Conservation (phyloP, 2,329 filamentous ascomycete genomes). For the Clarireedia homoeocarpa region DNA sequence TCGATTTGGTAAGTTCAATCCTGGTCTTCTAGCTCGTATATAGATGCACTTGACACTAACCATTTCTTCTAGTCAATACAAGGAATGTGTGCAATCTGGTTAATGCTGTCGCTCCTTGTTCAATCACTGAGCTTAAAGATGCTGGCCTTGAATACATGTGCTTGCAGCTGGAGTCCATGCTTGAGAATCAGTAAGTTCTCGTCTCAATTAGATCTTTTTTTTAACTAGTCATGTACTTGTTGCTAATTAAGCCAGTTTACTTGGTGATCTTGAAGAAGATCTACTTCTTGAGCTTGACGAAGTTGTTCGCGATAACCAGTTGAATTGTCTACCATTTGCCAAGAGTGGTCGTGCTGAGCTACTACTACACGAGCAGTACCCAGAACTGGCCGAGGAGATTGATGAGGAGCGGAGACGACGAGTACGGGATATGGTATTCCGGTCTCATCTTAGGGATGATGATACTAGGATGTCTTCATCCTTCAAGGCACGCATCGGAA, state of each 20-base stretch:
- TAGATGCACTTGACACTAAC: constrained; percentile 15
- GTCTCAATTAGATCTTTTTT: not conserved
- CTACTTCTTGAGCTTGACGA: constrained; percentile 74
- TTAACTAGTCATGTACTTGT: not conserved
- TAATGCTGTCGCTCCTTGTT: constrained; percentile 78
- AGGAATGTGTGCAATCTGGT: constrained; percentile 81
- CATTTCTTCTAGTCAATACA: constrained; percentile 49
- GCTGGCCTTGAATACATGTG: constrained; percentile 86
- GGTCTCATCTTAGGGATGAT: constrained; percentile 52
- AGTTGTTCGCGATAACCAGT: constrained; percentile 74
- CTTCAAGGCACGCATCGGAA: constrained; percentile 51
- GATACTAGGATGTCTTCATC: constrained; percentile 56
- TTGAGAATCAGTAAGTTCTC: constrained; percentile 61
- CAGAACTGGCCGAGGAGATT: constrained; percentile 45
- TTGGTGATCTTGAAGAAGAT: constrained; percentile 80
- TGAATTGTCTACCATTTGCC: constrained; percentile 67
- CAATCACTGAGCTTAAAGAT: constrained; percentile 78
- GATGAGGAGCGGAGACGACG: constrained; percentile 61
- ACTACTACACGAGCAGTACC: constrained; percentile 48
- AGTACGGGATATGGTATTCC: constrained; percentile 70
- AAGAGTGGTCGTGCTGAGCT: constrained; percentile 66
- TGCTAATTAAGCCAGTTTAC: constrained; percentile 34
- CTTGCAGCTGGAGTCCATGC: constrained; percentile 81
- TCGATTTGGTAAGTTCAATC: constrained; percentile 51
- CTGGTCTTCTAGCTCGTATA: not conserved